Evolutionary conservation across 805 yeast species (phyloP).

Genomic region (Hanseniaspora vineae): DNA sequence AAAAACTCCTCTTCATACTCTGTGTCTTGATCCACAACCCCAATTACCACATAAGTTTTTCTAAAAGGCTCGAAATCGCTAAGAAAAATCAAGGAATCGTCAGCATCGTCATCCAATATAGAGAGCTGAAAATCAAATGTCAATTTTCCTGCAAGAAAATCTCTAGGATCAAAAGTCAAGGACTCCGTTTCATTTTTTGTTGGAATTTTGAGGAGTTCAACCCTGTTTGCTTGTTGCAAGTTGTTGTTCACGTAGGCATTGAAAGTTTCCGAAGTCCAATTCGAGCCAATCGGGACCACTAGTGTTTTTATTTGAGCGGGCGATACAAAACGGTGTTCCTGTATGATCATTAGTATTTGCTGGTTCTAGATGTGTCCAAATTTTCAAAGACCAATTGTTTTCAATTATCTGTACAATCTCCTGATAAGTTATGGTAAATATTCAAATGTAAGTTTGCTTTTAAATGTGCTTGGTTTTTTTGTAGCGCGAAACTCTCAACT

Average conservation of each 20-base stretch:
- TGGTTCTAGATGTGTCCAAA: background rate
- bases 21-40: slow-evolving; percentile 23
- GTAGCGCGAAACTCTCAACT: no score
- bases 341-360: slow-evolving; percentile 9
- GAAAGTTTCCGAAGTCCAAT: slow-evolving; percentile 27
- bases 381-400: no score
- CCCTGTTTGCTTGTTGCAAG: slow-evolving; percentile 41
- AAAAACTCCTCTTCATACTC: slow-evolving; percentile 18
- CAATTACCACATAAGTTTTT: slow-evolving; percentile 54
- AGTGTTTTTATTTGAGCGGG: slow-evolving; percentile 58
- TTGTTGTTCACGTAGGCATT: slow-evolving; percentile 25
- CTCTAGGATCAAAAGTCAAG: slow-evolving; percentile 62
- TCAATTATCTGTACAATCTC: no score
- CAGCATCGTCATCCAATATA: slow-evolving; percentile 22
- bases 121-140: slow-evolving; percentile 41
- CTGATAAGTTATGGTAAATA: no score
- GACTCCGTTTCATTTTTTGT: slow-evolving; percentile 36
- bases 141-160: slow-evolving; percentile 67
- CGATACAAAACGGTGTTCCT: slow-evolving; percentile 37
- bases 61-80: slow-evolving; percentile 87
- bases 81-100: slow-evolving; percentile 48
- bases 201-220: slow-evolving; percentile 63
- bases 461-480: background rate
- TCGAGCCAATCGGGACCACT: slow-evolving; percentile 50
- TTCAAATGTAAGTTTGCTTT: no score